These are phyloP conservation scores for Capsella bursapastoris DNA, from an alignment of 345 rosid species.

Conservation along the genomic window DNA sequence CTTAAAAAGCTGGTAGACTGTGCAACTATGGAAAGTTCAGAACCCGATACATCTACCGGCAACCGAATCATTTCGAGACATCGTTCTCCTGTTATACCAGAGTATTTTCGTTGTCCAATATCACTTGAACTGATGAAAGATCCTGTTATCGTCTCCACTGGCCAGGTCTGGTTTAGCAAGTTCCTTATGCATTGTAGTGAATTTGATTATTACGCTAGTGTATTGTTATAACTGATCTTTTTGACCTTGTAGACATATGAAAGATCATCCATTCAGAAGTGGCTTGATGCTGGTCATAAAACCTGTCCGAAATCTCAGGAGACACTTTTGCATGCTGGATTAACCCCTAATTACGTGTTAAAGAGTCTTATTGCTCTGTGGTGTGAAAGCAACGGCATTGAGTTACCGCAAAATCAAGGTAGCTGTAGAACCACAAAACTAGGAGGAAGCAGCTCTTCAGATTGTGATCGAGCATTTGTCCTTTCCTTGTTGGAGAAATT, in stretches of 20 bases:
- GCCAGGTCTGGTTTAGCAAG: constrained; percentile 66
- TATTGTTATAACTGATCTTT: constrained; percentile 28
- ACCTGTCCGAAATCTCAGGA: constrained; percentile 99
- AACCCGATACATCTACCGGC: constrained; percentile 52
- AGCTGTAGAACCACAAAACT: constrained; percentile 55
- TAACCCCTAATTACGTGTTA: constrained; percentile 90
- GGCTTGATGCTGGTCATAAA: constrained; percentile 97
- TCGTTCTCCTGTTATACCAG: constrained; percentile 94
- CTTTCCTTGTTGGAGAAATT: constrained; percentile 63
- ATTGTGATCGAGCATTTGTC: constrained; percentile 84
- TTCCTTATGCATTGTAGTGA: constrained; percentile 19
- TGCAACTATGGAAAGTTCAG: constrained; percentile 61
- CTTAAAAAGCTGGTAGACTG: constrained; percentile 74
- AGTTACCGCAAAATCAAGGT: constrained; percentile 83
- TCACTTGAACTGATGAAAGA: constrained; percentile 98
- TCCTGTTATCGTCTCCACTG: constrained; percentile 97
- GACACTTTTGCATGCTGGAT: constrained; percentile 79
- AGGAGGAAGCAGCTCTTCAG: constrained; percentile 65
- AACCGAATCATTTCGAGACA: constrained; percentile 61
- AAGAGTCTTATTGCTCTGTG: constrained; percentile 92
- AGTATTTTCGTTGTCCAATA: constrained; percentile 96
- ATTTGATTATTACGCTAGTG: constrained; percentile 9
- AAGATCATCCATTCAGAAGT: constrained; percentile 91
- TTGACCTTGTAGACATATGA: constrained; percentile 82
- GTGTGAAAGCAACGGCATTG: constrained; percentile 96